phyloP scores from a whole-genome alignment of 495 filamentous ascomycete genomes.

The Apiosordaria backusii region DNA sequence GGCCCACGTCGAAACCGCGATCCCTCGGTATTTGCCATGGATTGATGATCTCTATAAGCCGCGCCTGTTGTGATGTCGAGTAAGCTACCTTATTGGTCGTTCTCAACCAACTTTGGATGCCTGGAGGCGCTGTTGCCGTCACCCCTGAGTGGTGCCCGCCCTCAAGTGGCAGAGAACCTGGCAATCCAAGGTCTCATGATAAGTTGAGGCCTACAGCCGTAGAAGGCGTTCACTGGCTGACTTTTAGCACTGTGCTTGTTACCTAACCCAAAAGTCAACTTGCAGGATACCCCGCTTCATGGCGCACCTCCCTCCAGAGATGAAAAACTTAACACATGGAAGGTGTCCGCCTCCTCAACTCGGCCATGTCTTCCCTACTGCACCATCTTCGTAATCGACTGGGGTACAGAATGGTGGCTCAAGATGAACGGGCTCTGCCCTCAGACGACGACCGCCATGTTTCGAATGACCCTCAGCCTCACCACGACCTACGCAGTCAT shows the following conservation, averaged over 20 bases:
- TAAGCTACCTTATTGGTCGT: too few relatives aligned
- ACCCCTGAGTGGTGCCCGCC: too few relatives aligned
- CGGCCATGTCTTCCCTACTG: neutral
- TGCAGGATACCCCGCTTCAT: neutral
- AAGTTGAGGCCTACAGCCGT: neutral
- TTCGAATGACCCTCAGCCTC: neutral
- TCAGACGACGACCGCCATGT: neutral
- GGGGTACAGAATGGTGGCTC: neutral
- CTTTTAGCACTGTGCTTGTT: neutral
- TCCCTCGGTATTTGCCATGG: too few relatives aligned
- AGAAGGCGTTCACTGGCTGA: neutral
- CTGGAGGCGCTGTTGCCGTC: too few relatives aligned
- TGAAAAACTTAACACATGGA: neutral
- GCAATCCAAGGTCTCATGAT: neutral
- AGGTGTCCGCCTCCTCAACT: neutral
- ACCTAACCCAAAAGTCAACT: neutral
- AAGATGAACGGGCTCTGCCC: neutral
- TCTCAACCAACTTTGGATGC: too few relatives aligned
- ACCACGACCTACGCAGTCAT: conserved; percentile 7
- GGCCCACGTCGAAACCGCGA: too few relatives aligned
- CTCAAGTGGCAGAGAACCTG: too few relatives aligned
- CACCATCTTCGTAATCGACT: neutral
- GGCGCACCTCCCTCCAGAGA: neutral
- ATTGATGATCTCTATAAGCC: too few relatives aligned
- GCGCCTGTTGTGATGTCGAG: too few relatives aligned